A percentile compares a stretch with the other conserved stretches of the same genome.
These are phyloP conservation scores for Juglanconis oblonga DNA, from an alignment of 2,329 filamentous ascomycete genomes.

Conservation along the genomic window DNA sequence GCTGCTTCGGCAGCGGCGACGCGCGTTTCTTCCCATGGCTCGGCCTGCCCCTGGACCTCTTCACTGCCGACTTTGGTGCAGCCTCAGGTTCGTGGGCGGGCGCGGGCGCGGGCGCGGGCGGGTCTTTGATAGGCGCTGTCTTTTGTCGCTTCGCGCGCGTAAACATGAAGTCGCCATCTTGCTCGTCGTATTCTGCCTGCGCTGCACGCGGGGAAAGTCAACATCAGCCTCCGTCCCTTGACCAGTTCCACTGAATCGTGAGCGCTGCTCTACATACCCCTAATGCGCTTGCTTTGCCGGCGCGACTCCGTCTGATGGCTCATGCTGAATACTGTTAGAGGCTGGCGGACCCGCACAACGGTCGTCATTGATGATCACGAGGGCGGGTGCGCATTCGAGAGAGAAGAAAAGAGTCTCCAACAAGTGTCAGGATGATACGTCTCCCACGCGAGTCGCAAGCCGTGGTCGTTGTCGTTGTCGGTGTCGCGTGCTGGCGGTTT, in stretches of 20 bases:
- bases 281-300: conserved; percentile 62
- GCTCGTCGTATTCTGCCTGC: conserved; percentile 59
- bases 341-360: conserved; percentile 61
- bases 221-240: neutral
- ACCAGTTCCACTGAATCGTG: neutral
- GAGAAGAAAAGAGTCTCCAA: neutral
- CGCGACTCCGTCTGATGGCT: conserved; percentile 56
- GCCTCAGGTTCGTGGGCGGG: conserved; percentile 33
- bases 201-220: conserved; percentile 16
- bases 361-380: conserved; percentile 63
- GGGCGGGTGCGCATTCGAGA: conserved; percentile 11
- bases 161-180: conserved; percentile 76
- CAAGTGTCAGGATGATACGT: neutral
- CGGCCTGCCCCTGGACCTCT: conserved; percentile 38
- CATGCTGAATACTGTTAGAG: conserved; percentile 68
- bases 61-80: conserved; percentile 38
- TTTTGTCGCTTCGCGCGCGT: conserved; percentile 67
- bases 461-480: conserved; percentile 5
- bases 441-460: neutral
- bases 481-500: conserved; percentile 1
- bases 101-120: conserved; percentile 25
- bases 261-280: conserved; percentile 39
- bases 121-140: conserved; percentile 35
- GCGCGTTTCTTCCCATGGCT: conserved; percentile 31
- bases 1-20: conserved; percentile 20